Evolutionary conservation across 2,329 filamentous ascomycete species (phyloP).

Genomic region (Ophiostoma pallidulum): DNA sequence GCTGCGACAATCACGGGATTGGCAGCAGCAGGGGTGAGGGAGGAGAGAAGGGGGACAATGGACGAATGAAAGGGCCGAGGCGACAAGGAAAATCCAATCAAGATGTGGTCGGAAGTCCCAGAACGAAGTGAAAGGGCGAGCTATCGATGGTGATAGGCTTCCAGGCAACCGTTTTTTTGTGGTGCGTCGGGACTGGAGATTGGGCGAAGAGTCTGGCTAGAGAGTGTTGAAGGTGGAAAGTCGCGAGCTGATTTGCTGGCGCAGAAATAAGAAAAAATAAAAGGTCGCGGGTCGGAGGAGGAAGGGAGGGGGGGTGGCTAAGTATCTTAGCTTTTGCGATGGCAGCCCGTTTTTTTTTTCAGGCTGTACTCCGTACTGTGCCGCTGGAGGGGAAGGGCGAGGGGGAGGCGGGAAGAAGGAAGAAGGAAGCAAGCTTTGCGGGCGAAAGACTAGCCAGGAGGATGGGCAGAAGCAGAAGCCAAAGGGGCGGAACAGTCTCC

Average conservation of each 20-base stretch:
- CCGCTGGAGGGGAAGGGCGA: too few relatives aligned
- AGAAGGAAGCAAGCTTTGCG: neutral
- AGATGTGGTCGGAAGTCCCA: too few relatives aligned
- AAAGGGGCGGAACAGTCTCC: neutral
- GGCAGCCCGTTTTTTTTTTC: too few relatives aligned
- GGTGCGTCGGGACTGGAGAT: neutral
- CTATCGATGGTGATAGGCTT: conserved; percentile 45
- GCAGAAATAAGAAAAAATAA: neutral
- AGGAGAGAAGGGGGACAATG: neutral
- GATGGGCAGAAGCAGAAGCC: too few relatives aligned
- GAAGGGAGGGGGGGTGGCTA: neutral
- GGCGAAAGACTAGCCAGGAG: neutral
- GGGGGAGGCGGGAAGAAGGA: neutral
- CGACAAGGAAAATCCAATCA: conserved; percentile 34
- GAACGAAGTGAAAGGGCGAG: conserved; percentile 30
- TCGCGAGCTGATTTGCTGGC: conserved; percentile 42
- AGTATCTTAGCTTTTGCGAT: neutral
- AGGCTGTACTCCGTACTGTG: too few relatives aligned
- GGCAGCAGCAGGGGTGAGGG: neutral
- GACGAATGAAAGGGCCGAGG: neutral
- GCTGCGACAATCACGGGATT: conserved; percentile 43
- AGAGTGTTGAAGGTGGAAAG: conserved; percentile 27
- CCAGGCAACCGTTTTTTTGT: conserved; percentile 20
- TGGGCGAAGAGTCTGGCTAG: neutral
- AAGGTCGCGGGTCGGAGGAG: neutral